Evolutionary conservation across 345 rosid species (phyloP), one percentile per base, ranked within the genome.

Genomic region (Anastatica hierochuntica): DNA sequence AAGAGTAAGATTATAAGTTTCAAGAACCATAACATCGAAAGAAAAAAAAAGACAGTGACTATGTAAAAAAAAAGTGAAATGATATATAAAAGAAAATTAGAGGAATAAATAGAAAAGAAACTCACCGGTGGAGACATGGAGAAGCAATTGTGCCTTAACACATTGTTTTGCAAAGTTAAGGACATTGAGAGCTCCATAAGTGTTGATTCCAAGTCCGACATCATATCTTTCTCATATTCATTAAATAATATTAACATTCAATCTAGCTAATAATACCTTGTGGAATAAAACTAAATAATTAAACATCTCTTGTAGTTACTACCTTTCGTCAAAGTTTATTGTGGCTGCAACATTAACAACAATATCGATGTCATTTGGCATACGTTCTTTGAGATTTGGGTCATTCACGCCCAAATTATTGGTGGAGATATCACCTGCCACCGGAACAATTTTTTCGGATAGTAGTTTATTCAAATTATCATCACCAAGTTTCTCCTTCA

Each of bases 141-240:
- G 75, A 49, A 86, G 49, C 10, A 74, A 50, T 50, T 67, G 62
- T 14, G 72, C 45, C 20, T 69, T 81, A 5, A 29, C 60, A 66
- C 92, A 86, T 26, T 58, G 73, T 59, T 70, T 73, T 58, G 82
- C 76, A 44, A 86, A 86, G 62, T 67, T 62, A 17, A 68, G 45
- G 15, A 81, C 78, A 45, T 80, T 49, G 58, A 64, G 77, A 23
- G 79, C 81, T 49, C 95, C 84, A 49, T 81, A 52, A 29, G 92
- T 73, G 51, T 86, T 83, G 42, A 81, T 67, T 10, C 59, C 74
- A 57, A 81, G 74, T 5, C 88, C 76, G 36, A 73, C 66, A 49
- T 85, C 90, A 48, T 84, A 88, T 51, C 96, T 31, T 47, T 1
- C 6, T 29, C 2, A 3, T 6, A 29, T 3, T n/a, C n/a, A n/a